Evolutionary conservation across 73 alveolate genomes (phyloP), one percentile per base, ranked within the genome.

Genomic region (Paraurostyla sp.): DNA sequence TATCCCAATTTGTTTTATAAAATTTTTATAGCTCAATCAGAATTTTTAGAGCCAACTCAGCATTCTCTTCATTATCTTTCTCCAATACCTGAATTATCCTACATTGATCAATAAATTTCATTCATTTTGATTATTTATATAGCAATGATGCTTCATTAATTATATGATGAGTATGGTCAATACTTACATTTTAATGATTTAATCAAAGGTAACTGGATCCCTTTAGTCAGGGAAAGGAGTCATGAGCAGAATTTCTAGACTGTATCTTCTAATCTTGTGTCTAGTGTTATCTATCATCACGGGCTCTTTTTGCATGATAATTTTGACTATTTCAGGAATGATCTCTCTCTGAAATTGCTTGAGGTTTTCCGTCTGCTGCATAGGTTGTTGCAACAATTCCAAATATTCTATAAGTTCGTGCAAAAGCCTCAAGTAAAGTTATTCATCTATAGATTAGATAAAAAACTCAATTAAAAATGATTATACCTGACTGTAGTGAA

Each of bases 21-120:
- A 50, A 87, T 50, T 57, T 87, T 43, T 68, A 76, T 13, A 87
- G 35, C 68, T 87, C 93, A 18, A 75, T 32, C 7, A 87, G 85
- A 3, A 73, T 43, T 36, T 87, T 87, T 2, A 87, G 33, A 18
- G 93, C 88, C 3, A 87, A 45, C 52, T 69, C 93, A 0, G 93
- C 93, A 35, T 87, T 71, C 32, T 68, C 73, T 51, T 85, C 93
- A 50, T 85, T 85, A 71, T 85, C 93, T 15, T 71, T 20, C 36
- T 15, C n/a, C 52, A 85, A 43, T 0, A 75, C 83, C 36, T 85
- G 52, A 13, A 85, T 30, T 6, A 71, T 36, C 13, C 93, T 85
- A 83, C 69, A 52, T 20, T 27, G 30, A 7, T 43, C 11, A 20
- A 71, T 36, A 3, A 30, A 40, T 6, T 7, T 22, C 41, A 46